These are phyloP conservation scores for Erucastrum elatum DNA, from an alignment of 345 rosid species.

Conservation along the genomic window DNA sequence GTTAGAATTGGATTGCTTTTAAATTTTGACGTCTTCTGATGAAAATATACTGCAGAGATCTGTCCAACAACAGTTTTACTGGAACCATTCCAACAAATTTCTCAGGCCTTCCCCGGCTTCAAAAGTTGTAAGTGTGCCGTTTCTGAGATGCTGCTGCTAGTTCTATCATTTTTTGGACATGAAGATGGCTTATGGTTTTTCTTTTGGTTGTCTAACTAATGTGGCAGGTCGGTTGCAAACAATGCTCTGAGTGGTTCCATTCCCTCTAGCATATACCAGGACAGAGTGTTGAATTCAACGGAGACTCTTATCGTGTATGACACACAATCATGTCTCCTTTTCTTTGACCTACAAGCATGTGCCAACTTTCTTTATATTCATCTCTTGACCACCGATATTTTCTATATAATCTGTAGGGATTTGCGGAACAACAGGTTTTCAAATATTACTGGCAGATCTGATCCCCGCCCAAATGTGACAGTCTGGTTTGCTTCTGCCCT, in stretches of 20 bases:
- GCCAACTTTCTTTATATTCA: background rate
- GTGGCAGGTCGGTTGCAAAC: constrained; percentile 79
- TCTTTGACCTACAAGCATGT: constrained; percentile 22
- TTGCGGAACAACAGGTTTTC: constrained; percentile 59
- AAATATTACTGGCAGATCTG: background rate
- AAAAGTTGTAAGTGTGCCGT: constrained; percentile 56
- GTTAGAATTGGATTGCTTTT: too few species aligned
- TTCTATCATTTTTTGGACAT: constrained; percentile 5
- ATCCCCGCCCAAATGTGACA: background rate
- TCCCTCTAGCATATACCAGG: constrained; percentile 71
- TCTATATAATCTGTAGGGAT: too few species aligned
- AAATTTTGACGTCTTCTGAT: constrained; percentile 13
- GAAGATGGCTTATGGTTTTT: constrained; percentile 25
- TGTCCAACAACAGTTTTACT: constrained; percentile 67
- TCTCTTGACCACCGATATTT: background rate
- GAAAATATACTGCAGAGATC: constrained; percentile 51
- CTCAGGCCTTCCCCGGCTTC: constrained; percentile 67
- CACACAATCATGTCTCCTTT: constrained; percentile 10
- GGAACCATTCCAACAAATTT: constrained; percentile 75
- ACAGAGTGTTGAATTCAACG: constrained; percentile 51
- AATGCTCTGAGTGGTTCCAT: constrained; percentile 72
- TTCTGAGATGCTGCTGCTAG: background rate
- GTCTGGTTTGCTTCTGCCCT: background rate
- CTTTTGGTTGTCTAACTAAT: constrained; percentile 25
- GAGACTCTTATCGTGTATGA: constrained; percentile 70